These are phyloP conservation scores for Filobasidium floriforme DNA, from an alignment of 768 basidiomycete genomes.

Conservation along the genomic window DNA sequence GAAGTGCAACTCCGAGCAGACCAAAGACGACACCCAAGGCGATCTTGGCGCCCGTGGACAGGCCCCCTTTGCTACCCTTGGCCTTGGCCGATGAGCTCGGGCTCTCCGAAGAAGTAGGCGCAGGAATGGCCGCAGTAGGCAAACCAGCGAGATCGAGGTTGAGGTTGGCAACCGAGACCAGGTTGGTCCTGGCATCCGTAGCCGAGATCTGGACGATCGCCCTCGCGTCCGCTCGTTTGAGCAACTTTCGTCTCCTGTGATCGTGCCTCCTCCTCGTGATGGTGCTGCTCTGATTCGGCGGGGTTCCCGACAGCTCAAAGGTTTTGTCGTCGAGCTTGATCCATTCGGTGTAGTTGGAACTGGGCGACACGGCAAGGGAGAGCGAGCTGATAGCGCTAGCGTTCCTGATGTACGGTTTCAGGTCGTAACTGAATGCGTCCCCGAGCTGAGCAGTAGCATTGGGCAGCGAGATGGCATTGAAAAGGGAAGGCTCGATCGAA, in stretches of 20 bases:
- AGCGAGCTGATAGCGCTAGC: conserved; percentile 31
- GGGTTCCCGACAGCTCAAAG: conserved; percentile 30
- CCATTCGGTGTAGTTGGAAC: conserved; percentile 31
- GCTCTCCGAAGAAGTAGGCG: conserved; percentile 27
- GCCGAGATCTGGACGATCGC: conserved; percentile 31
- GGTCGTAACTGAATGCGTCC: conserved; percentile 52
- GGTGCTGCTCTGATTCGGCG: conserved; percentile 26
- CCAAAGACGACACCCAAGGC: conserved; percentile 41
- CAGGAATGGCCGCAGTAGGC: conserved; percentile 24
- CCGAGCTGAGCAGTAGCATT: conserved; percentile 55
- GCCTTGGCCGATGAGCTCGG: conserved; percentile 22
- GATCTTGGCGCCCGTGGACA: conserved; percentile 40
- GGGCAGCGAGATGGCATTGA: conserved; percentile 56
- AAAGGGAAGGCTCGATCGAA: conserved; percentile 65
- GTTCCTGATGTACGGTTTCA: conserved; percentile 57
- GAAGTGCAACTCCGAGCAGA: conserved; percentile 31
- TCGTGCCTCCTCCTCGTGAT: conserved; percentile 13
- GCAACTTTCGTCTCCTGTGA: background rate
- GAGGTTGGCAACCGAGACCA: conserved; percentile 23
- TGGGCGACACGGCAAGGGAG: conserved; percentile 27
- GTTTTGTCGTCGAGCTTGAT: conserved; percentile 32
- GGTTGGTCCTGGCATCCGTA: conserved; percentile 8
- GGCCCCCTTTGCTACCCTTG: conserved; percentile 24
- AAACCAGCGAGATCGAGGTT: conserved; percentile 28
- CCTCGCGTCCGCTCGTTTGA: conserved; percentile 4